These are phyloP conservation scores for Zanthoxylum bungeanum DNA, from an alignment of 345 rosid genomes.

Conservation along the genomic window DNA sequence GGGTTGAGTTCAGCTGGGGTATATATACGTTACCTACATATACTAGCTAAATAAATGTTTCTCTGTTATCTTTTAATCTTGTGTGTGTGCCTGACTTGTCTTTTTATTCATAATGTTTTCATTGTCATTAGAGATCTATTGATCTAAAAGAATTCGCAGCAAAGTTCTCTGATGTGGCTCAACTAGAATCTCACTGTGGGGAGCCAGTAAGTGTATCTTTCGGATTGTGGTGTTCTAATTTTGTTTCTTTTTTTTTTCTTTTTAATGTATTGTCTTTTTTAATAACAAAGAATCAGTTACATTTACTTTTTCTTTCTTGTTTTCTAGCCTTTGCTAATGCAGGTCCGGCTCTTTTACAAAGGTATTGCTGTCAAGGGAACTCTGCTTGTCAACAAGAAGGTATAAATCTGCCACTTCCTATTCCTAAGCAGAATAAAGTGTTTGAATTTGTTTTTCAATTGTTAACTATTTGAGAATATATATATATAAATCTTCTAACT, in stretches of 20 bases:
- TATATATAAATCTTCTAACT: too few relatives aligned
- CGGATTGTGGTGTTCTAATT: background rate
- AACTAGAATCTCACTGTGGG: constrained; percentile 17
- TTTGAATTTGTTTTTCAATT: background rate
- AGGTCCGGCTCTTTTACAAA: constrained; percentile 63
- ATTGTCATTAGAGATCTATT: constrained; percentile 4
- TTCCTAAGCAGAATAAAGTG: background rate
- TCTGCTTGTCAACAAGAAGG: constrained; percentile 66
- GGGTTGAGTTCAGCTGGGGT: too few relatives aligned
- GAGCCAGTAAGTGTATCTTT: constrained; percentile 36
- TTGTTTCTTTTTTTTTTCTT: background rate
- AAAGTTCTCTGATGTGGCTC: constrained; percentile 9
- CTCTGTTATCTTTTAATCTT: constrained; percentile 1
- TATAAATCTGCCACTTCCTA: constrained; percentile 16
- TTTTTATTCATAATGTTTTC: background rate
- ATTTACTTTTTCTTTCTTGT: constrained; percentile 7
- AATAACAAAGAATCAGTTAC: constrained; percentile 5
- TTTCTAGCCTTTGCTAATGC: constrained; percentile 75
- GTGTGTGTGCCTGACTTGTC: background rate
- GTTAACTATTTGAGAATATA: too few relatives aligned
- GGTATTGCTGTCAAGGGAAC: constrained; percentile 84
- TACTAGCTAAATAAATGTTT: too few relatives aligned
- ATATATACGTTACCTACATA: too few relatives aligned
- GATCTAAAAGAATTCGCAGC: constrained; percentile 10
- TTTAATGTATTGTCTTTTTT: background rate